These are phyloP conservation scores for Gnaphalium uliginosum DNA, from an alignment of 129 eudicot species.

Conservation along the genomic window DNA sequence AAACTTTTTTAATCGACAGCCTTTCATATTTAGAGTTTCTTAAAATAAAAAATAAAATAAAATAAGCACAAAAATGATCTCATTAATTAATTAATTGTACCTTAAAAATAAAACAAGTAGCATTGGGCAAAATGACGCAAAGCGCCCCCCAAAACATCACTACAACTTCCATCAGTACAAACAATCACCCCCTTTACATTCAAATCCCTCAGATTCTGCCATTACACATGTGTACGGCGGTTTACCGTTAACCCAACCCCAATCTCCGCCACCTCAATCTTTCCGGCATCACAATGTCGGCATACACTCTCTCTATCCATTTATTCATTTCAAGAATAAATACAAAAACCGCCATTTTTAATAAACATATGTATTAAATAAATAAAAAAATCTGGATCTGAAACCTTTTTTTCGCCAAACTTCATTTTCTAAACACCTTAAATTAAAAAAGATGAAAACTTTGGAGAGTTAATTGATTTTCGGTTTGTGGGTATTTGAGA, in stretches of 20 bases:
- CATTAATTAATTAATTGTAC: no score
- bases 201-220: constrained; percentile 23
- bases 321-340: background rate
- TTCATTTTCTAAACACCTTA: background rate
- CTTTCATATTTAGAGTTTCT: no score
- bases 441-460: constrained; percentile 4
- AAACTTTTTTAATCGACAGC: no score
- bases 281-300: constrained; percentile 19
- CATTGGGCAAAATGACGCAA: constrained; percentile 22
- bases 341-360: background rate
- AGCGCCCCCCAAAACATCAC: constrained; percentile 7
- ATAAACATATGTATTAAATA: background rate
- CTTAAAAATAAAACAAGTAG: no score
- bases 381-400: constrained; percentile 32
- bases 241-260: background rate
- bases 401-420: background rate
- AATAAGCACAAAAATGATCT: no score
- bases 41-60: no score
- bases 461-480: constrained; percentile 11
- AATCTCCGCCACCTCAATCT: constrained; percentile 16
- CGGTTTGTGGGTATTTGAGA: background rate
- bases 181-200: constrained; percentile 17
- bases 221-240: constrained; percentile 24
- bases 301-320: constrained; percentile 7
- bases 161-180: constrained; percentile 2